Conservation (phyloP, 257 asterid genomes). For the Plantago elongata region DNA sequence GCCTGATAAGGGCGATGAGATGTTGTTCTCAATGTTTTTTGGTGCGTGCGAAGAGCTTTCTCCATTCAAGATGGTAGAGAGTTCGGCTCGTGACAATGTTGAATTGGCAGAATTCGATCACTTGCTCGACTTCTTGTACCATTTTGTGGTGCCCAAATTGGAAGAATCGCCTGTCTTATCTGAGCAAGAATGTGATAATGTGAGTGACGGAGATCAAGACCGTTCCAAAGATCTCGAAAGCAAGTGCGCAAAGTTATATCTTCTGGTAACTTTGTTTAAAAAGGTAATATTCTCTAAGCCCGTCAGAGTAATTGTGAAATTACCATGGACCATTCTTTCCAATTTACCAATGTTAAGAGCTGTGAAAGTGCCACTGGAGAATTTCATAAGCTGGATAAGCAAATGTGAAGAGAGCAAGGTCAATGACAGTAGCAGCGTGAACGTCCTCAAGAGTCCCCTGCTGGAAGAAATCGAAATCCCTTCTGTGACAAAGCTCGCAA, state of each 20-base stretch:
- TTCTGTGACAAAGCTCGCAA: slow-evolving; percentile 15
- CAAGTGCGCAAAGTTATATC: background rate
- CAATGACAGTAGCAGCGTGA: slow-evolving; percentile 2
- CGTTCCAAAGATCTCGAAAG: too few species aligned
- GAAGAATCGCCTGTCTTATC: slow-evolving; percentile 5
- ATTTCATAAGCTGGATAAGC: slow-evolving; percentile 4
- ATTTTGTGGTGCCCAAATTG: slow-evolving; percentile 29
- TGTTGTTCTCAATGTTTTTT: slow-evolving; percentile 21
- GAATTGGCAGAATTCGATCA: slow-evolving; percentile 32
- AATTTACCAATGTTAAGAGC: slow-evolving; percentile 28
- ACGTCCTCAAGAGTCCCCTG: slow-evolving; percentile 11
- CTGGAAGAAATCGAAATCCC: slow-evolving; percentile 22
- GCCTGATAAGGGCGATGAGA: slow-evolving; percentile 28
- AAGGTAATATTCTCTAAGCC: slow-evolving; percentile 29
- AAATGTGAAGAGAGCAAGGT: slow-evolving; percentile 15
- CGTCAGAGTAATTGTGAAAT: slow-evolving; percentile 20
- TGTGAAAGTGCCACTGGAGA: slow-evolving; percentile 29
- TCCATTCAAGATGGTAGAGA: background rate
- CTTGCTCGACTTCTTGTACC: slow-evolving; percentile 45
- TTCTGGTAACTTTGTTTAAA: slow-evolving; percentile 17
- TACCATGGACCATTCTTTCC: slow-evolving; percentile 39
- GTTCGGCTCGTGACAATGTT: background rate
- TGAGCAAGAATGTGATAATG: slow-evolving; percentile 5
- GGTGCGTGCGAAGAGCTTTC: slow-evolving; percentile 1
- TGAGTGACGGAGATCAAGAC: too few species aligned